A percentile compares a stretch with the other conserved stretches of the same genome.
These are phyloP conservation scores for Pythium pyrilobum DNA, from an alignment of 352 stramenopile species.

Conservation along the genomic window DNA sequence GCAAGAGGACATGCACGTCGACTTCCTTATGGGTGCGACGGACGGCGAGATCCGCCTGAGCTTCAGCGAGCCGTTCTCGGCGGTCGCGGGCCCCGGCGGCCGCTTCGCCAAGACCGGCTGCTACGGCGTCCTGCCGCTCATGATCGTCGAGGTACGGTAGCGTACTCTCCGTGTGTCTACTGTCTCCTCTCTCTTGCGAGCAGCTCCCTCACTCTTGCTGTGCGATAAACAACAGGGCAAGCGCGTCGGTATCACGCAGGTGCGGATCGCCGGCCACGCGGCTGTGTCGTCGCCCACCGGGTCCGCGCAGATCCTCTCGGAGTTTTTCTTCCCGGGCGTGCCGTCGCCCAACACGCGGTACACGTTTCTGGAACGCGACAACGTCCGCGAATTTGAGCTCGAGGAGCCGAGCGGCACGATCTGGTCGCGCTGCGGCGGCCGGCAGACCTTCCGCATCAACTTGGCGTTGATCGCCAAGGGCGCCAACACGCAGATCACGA, in stretches of 20 bases:
- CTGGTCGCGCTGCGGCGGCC: conserved; percentile 22
- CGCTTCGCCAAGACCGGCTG: conserved; percentile 3
- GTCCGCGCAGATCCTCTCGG: conserved; percentile 12
- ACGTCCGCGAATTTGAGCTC: conserved; percentile 14
- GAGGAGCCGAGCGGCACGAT: conserved; percentile 3
- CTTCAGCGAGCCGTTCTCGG: conserved; percentile 2
- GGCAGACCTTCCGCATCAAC: conserved; percentile 23
- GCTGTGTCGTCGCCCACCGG: background rate
- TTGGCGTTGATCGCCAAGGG: conserved; percentile 23
- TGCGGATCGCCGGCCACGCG: conserved; percentile 17
- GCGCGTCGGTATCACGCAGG: conserved; percentile 21
- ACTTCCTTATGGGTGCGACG: conserved; percentile 1
- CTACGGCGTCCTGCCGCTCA: conserved; percentile 15
- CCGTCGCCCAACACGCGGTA: conserved; percentile 10
- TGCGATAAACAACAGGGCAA: too few species aligned
- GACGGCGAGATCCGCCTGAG: conserved; percentile 7
- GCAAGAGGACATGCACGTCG: background rate
- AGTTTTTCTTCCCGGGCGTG: conserved; percentile 20
- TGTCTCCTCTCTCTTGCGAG: background rate
- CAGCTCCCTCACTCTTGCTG: too few species aligned
- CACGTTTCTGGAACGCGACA: conserved; percentile 8
- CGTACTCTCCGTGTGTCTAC: background rate
- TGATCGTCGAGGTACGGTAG: conserved; percentile 1
- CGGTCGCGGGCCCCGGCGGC: background rate
- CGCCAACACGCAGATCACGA: conserved; percentile 3